phyloP scores from a whole-genome alignment of 306 rosid genomes.

The Vigna radiata region DNA sequence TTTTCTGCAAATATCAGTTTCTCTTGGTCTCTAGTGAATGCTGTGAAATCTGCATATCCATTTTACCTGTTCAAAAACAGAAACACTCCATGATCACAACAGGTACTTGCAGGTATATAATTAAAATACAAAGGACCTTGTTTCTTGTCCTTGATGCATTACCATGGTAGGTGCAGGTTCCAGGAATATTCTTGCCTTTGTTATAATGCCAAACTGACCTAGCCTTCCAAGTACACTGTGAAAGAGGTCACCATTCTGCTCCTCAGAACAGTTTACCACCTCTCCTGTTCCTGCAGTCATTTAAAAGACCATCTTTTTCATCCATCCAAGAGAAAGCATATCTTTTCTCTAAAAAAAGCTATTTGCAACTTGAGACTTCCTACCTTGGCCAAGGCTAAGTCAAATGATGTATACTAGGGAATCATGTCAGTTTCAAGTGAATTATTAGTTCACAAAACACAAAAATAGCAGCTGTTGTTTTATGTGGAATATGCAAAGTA shows the following conservation, averaged over 20 bases:
- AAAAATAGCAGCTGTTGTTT: slow-evolving; percentile 21
- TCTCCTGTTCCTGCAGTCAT: slow-evolving; percentile 86
- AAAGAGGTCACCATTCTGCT: slow-evolving; percentile 82
- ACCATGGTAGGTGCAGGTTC: slow-evolving; percentile 90
- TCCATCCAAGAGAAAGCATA: slow-evolving; percentile 7
- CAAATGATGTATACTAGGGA: neutral
- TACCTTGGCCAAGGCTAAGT: slow-evolving; percentile 18
- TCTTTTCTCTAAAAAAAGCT: neutral
- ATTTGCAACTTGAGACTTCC: slow-evolving; percentile 7
- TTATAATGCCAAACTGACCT: slow-evolving; percentile 96
- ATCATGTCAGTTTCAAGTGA: slow-evolving; percentile 16
- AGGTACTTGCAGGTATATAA: slow-evolving; percentile 1
- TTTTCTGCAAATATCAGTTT: slow-evolving; percentile 62
- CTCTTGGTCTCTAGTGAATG: slow-evolving; percentile 89
- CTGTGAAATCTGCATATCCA: slow-evolving; percentile 55
- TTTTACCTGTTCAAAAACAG: slow-evolving; percentile 50
- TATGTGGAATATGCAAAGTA: neutral
- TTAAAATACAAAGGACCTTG: slow-evolving; percentile 21
- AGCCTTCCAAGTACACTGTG: slow-evolving; percentile 95
- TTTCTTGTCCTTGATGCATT: slow-evolving; percentile 42
- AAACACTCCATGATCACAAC: neutral
- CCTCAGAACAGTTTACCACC: slow-evolving; percentile 74
- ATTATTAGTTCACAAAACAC: slow-evolving; percentile 42
- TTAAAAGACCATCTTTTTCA: slow-evolving; percentile 30
- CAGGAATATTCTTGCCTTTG: slow-evolving; percentile 75